Evolutionary conservation across 2,329 filamentous ascomycete species (phyloP), one percentile per base, ranked within the genome.

Genomic region (Phyllosticta capitalensis): DNA sequence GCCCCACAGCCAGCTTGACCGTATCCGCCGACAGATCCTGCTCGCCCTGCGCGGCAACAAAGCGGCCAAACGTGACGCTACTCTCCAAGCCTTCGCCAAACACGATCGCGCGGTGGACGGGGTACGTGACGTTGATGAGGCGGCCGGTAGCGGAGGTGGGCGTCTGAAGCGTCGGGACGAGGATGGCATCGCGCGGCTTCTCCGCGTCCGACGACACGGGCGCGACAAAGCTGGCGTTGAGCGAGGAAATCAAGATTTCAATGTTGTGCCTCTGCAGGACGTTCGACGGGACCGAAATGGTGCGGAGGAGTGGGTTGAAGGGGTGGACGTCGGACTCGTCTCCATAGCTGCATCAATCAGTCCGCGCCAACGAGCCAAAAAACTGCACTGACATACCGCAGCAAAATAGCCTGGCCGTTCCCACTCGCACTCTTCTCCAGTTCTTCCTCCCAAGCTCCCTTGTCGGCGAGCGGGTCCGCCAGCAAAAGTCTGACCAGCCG

Each of bases 91-190:
- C 91, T 54, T 89, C 81, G 0, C 84, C 85, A 9, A 95, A 81
- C 9, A 96, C 67, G 17, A 96, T 74, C 0, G 87, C 84, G 68
- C 86, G 89, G 69, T 97, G 92, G 1, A 96, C 90, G 0, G 92
- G 92, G 52, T 90, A 90, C 6, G 85, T 83, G 50, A 94, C 79
- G 17, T 85, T 81, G 12, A 85, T 84, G 60, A 84, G 81, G 62
- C 84, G 79, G 9, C 85, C 85, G 17, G 82, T 83, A 62, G 79
- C 80, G 14, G 87, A 85, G 5, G 78, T 81, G 1, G 83, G 83
- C 50, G 89, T 88, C 20, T 89, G 84, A 33, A 95, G 81, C 26
- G 75, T 71, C 4, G 91, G 91, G 19, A 90, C 86, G n/a, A 96
- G 79, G 12, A 92, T 77, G 0, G 83, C 78, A 63, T 92, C 87